These are phyloP conservation scores for Sphaerostilbella broomeana DNA, from an alignment of 2,329 filamentous ascomycete species.

Conservation along the genomic window DNA sequence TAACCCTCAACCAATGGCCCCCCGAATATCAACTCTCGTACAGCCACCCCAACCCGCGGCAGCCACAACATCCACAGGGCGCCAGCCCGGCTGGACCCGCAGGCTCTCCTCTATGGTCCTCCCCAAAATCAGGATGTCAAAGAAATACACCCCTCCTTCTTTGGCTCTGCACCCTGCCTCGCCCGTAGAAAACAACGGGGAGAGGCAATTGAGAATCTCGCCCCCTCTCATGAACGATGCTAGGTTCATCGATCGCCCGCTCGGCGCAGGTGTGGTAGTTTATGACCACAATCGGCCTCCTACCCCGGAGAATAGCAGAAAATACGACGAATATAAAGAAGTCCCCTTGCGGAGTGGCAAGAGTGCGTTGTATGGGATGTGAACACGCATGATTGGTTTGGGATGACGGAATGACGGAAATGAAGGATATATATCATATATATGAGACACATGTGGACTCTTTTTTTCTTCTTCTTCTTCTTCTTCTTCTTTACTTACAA, in stretches of 20 bases:
- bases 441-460: no score
- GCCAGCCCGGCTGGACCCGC: slow-evolving; percentile 7
- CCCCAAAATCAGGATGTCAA: slow-evolving; percentile 33
- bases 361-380: slow-evolving; percentile 27
- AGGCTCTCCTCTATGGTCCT: slow-evolving; percentile 33
- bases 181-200: slow-evolving; percentile 20
- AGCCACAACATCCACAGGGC: background rate
- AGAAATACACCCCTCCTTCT: slow-evolving; percentile 27
- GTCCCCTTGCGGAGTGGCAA: slow-evolving; percentile 31
- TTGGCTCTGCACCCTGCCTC: slow-evolving; percentile 15
- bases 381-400: no score
- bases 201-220: slow-evolving; percentile 25
- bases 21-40: no score
- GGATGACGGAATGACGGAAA: background rate
- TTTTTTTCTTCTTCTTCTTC: background rate
- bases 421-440: no score
- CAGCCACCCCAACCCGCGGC: background rate
- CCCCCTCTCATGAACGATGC: slow-evolving; percentile 23
- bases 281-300: slow-evolving; percentile 8
- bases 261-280: slow-evolving; percentile 5
- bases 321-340: slow-evolving; percentile 19
- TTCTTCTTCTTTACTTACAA: no score
- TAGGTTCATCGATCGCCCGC: slow-evolving; percentile 21
- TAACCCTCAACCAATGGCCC: slow-evolving; percentile 1
- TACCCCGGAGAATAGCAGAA: slow-evolving; percentile 1